Evolutionary conservation across 352 stramenopile genomes (phyloP), one percentile per base, ranked within the genome.

Genomic region (Pseudoperonospora humuli): DNA sequence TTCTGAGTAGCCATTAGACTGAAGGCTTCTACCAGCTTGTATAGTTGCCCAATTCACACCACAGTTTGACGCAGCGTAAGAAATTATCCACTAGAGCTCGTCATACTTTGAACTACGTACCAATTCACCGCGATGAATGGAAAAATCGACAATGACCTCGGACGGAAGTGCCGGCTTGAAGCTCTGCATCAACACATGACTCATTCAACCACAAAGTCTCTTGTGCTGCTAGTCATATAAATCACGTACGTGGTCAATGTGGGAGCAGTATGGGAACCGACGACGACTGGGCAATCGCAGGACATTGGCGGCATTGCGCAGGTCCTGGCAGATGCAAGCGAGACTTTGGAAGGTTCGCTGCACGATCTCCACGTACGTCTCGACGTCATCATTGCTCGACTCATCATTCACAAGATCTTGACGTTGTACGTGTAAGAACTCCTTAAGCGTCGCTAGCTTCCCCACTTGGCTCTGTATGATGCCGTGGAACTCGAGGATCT

Each of bases 401-500:
- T 64, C 46, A 35, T 76, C 63, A 11, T 45, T 49, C 15, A 62
- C 43, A 2, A 86, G 31, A 5, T 73, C 67, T 3, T 70, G 41
- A 4, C 65, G 67, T 36, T 76, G 64, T 26, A 52, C 37, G 34
- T 66, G 38, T 25, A 85, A 44, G 21, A 81, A 84, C 5, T 62
- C 45, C 50, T 75, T 78, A 20, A 86, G 58, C 13, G 58, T 46
- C 15, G 64, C 60, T 24, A 88, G 57, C 4, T 52, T 54, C 5
- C 57, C 62, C 40, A 83, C 49, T 59, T 84, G 73, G 15, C 64
- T 56, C 54, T 86, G 75, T 37, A 83, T 49, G 34, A 78, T 66
- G 39, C 67, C 63, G 46, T 90, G 75, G 49, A 90, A 87, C 60
- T 90, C 78, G 36, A 90, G 67, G 48, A 90, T 86, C 58, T 90